A percentile compares a stretch with the other conserved stretches of the same genome.
These are phyloP conservation scores for Vigna mungo DNA, from an alignment of 306 rosid species.

Conservation along the genomic window DNA sequence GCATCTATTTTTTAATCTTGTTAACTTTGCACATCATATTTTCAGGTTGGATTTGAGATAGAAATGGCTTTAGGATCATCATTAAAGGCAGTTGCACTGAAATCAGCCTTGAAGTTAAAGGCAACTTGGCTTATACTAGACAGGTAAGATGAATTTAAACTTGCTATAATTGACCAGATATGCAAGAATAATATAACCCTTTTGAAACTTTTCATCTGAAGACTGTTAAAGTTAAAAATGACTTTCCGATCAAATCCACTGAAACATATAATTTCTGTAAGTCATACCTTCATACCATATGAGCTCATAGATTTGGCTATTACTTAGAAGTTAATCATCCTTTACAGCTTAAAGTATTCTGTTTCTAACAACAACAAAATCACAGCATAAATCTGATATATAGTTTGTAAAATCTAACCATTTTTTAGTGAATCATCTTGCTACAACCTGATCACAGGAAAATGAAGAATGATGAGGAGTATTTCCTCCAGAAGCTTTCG, in stretches of 20 bases:
- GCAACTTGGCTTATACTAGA: conserved; percentile 87
- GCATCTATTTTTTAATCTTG: conserved; percentile 21
- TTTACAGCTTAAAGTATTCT: not conserved
- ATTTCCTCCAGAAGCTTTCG: conserved; percentile 58
- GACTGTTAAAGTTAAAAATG: not conserved
- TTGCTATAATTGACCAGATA: not conserved
- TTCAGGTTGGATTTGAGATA: conserved; percentile 64
- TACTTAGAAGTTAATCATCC: not conserved
- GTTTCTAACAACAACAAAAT: not conserved
- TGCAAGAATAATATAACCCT: conserved; percentile 26
- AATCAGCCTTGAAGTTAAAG: conserved; percentile 49
- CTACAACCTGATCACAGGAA: conserved; percentile 51
- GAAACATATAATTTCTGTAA: not conserved
- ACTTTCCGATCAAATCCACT: not conserved
- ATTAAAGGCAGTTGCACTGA: conserved; percentile 57
- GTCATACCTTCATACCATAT: not conserved
- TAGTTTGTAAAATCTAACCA: not conserved
- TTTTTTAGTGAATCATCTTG: conserved; percentile 16
- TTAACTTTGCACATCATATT: conserved; percentile 25
- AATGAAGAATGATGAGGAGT: conserved; percentile 70
- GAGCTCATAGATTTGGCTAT: not conserved
- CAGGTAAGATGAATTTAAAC: conserved; percentile 58
- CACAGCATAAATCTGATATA: not conserved
- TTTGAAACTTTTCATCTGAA: conserved; percentile 33
- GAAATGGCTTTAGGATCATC: conserved; percentile 63